Evolutionary conservation across 768 basidiomycete species (phyloP).

Genomic region (Cyclocybe cylindracea): DNA sequence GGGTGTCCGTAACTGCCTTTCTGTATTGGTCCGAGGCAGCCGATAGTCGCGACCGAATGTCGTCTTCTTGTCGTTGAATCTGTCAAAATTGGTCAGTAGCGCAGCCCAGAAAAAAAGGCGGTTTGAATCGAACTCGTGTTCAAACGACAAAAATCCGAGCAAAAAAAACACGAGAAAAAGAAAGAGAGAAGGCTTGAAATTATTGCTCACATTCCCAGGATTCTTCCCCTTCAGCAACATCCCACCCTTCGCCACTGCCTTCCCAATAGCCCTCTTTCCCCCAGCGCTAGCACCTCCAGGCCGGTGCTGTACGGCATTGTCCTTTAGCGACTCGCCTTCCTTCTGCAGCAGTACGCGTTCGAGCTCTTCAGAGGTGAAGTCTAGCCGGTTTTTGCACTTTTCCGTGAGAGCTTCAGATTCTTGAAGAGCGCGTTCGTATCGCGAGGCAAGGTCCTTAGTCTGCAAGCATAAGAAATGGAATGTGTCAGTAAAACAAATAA

Average conservation of each 20-base stretch:
- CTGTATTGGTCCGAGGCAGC: constrained; percentile 85
- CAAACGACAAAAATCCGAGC: no score
- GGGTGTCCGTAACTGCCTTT: constrained; percentile 88
- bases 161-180: not conserved
- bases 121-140: no score
- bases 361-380: constrained; percentile 89
- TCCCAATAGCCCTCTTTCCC: constrained; percentile 84
- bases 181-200: not conserved
- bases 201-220: constrained; percentile 69
- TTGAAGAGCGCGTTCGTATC: constrained; percentile 86
- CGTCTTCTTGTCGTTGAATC: constrained; percentile 94
- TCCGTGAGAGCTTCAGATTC: constrained; percentile 88
- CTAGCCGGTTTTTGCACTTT: constrained; percentile 85
- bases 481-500: no score
- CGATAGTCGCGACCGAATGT: constrained; percentile 85
- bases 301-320: constrained; percentile 69
- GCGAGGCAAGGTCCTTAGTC: constrained; percentile 88
- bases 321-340: constrained; percentile 91
- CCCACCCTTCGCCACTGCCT: constrained; percentile 90
- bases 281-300: constrained; percentile 57
- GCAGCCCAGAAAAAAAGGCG: no score
- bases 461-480: constrained; percentile 25
- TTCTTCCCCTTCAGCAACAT: constrained; percentile 90
- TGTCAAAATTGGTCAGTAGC: constrained; percentile 25
- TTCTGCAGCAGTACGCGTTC: constrained; percentile 92